Evolutionary conservation across 176 grass and related monocot genomes (phyloP), one percentile per base, ranked within the genome.

Genomic region (Phoenix roebelenii): DNA sequence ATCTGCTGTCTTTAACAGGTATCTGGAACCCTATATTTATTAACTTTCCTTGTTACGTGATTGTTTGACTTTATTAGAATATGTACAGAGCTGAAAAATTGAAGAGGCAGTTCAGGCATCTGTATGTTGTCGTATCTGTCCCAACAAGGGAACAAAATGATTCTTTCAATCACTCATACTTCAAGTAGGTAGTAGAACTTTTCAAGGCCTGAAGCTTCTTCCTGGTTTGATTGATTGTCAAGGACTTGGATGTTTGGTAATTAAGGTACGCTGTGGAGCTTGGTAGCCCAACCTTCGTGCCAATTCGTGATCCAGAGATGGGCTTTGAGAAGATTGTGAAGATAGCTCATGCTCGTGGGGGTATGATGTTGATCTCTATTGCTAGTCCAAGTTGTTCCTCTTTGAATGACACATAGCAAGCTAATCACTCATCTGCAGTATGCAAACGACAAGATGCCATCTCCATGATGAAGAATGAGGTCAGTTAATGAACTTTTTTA

Each of bases 301-400:
- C 74, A 55, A 85, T 87, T 17, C 65, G 15, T 52, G 77, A 86
- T 79, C 74, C 74, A 5, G 85, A 86, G 74, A 95, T 95, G 82
- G 79, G 90, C 61, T 89, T 89, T 48, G 85, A 95, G 77, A 95
- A 84, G 26, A 84, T 95, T 59, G 80, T 95, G 17, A 95, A 84
- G 57, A 95, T 89, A 60, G 83, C 90, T 71, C 83, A 95, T 84
- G 71, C 83, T 68, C 77, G 71, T 59, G 90, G 90, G 59, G 90
- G 85, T 87, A 81, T 71, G 55, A 49, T 25, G 63, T 52, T 63
- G 18, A 25, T 50, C 77, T 65, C 24, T 44, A 32, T 60, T 18
- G 24, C 51, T 9, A 44, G 52, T 48, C 19, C n/a, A 23, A 56
- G 60, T n/a, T n/a, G 28, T 75, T 57, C 10, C 55, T 1, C 7